Conservation (phyloP, 1,284 basidiomycete genomes). For the Caloboletus inedulis region DNA sequence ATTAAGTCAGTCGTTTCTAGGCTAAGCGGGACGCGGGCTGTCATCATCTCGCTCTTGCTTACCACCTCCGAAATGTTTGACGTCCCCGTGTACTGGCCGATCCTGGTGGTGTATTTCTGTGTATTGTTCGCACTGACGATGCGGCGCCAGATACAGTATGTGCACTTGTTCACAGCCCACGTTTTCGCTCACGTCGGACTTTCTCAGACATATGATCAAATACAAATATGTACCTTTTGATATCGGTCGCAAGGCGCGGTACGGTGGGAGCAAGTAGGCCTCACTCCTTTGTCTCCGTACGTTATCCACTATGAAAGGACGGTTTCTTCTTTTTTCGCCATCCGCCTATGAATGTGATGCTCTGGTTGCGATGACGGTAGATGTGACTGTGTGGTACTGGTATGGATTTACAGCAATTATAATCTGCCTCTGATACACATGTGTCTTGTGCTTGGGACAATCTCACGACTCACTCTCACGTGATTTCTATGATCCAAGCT, state of each 20-base stretch:
- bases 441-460: not conserved
- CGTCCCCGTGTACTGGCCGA: slow-evolving; percentile 98
- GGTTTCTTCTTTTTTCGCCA: not conserved
- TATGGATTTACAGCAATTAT: slow-evolving; percentile 31
- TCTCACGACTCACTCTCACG: slow-evolving; percentile 13
- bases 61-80: slow-evolving; percentile 84
- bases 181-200: not conserved
- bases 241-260: slow-evolving; percentile 82
- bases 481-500: slow-evolving; percentile 7
- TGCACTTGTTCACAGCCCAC: slow-evolving; percentile 11
- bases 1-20: slow-evolving; percentile 40
- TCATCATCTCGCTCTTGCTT: slow-evolving; percentile 74
- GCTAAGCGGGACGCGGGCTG: slow-evolving; percentile 91
- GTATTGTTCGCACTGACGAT: slow-evolving; percentile 87
- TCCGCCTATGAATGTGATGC: slow-evolving; percentile 8
- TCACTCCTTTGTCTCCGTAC: not conserved
- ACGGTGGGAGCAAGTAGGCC: slow-evolving; percentile 45
- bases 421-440: slow-evolving; percentile 19
- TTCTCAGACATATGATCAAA: slow-evolving; percentile 92
- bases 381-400: slow-evolving; percentile 22
- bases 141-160: slow-evolving; percentile 91
- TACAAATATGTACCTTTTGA: slow-evolving; percentile 96
- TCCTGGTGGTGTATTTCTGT: slow-evolving; percentile 91
- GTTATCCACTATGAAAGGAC: slow-evolving; percentile 2
- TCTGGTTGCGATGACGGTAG: slow-evolving; percentile 17